These are phyloP conservation scores for Eucalyptus coolabah DNA, from an alignment of 345 rosid species.

Conservation along the genomic window DNA sequence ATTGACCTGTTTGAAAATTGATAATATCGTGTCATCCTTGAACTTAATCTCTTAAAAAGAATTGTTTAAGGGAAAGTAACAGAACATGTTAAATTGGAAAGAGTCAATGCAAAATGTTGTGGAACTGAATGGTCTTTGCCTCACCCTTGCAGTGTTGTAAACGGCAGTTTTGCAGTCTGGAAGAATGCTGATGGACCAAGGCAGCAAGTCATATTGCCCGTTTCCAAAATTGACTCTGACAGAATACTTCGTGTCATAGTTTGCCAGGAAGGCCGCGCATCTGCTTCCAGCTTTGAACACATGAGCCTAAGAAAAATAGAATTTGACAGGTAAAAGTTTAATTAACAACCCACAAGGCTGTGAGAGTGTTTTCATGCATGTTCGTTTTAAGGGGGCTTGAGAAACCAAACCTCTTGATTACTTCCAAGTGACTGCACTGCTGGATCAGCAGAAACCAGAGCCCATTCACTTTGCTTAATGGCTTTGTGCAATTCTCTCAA, in stretches of 20 bases:
- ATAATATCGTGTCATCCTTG: neutral
- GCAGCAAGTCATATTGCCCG: slow-evolving; percentile 21
- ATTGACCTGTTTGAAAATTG: slow-evolving; percentile 3
- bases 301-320: slow-evolving; percentile 12
- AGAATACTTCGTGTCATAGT: slow-evolving; percentile 16
- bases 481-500: slow-evolving; percentile 33
- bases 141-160: slow-evolving; percentile 27
- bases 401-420: slow-evolving; percentile 13
- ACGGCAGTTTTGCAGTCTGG: slow-evolving; percentile 24
- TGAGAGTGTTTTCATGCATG: neutral
- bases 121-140: neutral
- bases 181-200: slow-evolving; percentile 42
- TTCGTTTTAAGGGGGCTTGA: neutral
- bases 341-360: neutral
- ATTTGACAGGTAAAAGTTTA: neutral
- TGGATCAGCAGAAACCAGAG: slow-evolving; percentile 36
- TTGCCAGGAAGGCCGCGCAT: slow-evolving; percentile 33
- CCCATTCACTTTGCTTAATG: slow-evolving; percentile 25
- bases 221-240: slow-evolving; percentile 18
- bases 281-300: slow-evolving; percentile 9
- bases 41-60: neutral
- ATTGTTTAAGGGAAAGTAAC: neutral
- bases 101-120: neutral
- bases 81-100: neutral
- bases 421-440: slow-evolving; percentile 16